Evolutionary conservation across 2,329 filamentous ascomycete genomes (phyloP).

Genomic region (Colletotrichum somersetense): DNA sequence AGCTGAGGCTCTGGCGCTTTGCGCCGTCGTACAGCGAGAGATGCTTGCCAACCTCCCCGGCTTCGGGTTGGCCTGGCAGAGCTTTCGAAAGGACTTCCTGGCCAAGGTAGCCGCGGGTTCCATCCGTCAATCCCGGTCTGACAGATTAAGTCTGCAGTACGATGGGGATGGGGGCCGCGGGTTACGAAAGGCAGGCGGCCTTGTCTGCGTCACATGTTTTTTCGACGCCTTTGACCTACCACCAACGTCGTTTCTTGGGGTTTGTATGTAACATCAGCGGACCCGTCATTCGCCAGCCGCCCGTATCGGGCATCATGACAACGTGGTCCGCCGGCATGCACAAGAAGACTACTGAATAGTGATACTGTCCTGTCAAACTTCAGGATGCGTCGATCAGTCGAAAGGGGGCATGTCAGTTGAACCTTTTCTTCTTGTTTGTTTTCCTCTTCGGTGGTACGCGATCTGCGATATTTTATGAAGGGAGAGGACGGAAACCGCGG

Average conservation of each 20-base stretch:
- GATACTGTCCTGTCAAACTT: no score
- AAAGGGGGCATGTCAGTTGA: neutral
- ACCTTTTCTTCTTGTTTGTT: no score
- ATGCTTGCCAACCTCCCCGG: no score
- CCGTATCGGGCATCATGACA: neutral
- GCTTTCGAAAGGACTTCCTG: neutral
- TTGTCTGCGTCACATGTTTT: neutral
- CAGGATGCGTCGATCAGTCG: neutral
- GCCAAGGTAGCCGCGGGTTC: neutral
- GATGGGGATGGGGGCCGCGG: neutral
- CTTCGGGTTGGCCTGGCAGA: neutral
- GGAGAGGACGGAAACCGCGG: neutral
- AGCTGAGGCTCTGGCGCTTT: no score
- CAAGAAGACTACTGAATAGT: neutral
- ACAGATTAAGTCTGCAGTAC: neutral
- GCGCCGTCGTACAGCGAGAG: no score
- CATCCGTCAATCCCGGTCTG: neutral
- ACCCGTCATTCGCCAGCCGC: neutral
- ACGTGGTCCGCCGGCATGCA: neutral
- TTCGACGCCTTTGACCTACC: neutral
- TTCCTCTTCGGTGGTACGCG: neutral
- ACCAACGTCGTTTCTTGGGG: neutral
- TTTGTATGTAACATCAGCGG: neutral
- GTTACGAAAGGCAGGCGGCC: neutral
- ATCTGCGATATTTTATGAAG: no score